Percentiles rank a stretch among this genome's conserved stretches.
Conservation (phyloP, 495 filamentous ascomycete genomes). For the Daldinia concentrica region DNA sequence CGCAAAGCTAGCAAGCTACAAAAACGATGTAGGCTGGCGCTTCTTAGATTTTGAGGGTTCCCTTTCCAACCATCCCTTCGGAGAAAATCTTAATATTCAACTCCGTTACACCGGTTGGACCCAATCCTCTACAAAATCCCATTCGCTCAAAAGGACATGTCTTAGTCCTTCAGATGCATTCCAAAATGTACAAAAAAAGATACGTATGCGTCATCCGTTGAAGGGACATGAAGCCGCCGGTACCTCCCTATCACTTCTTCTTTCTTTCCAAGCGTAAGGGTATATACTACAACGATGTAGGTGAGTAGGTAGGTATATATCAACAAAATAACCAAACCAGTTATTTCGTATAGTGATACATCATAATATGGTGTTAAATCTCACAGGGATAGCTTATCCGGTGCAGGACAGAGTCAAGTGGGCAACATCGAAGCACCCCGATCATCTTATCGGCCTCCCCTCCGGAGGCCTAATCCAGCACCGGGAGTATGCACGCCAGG, state of each 20-base stretch:
- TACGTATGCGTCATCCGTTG: constrained; percentile 34
- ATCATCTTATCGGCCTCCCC: constrained; percentile 36
- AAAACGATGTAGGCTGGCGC: constrained; percentile 6
- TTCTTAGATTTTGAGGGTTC: neutral
- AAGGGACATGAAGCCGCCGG: constrained; percentile 4
- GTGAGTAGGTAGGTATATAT: constrained; percentile 24
- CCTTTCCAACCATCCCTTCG: constrained; percentile 9
- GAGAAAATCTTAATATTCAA: constrained; percentile 3
- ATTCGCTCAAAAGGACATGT: constrained; percentile 22
- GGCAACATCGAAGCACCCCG: neutral
- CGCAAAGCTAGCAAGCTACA: constrained; percentile 16
- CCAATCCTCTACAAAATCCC: constrained; percentile 25
- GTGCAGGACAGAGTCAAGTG: neutral
- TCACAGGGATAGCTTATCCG: neutral
- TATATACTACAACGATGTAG: constrained; percentile 33
- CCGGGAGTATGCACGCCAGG: constrained; percentile 40
- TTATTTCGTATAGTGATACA: constrained; percentile 15
- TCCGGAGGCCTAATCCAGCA: constrained; percentile 35
- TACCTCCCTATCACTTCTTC: constrained; percentile 1
- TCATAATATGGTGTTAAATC: constrained; percentile 4
- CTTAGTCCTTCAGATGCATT: constrained; percentile 25
- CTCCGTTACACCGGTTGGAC: constrained; percentile 16
- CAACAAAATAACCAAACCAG: constrained; percentile 20
- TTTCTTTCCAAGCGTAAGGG: neutral
- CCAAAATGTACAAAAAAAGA: constrained; percentile 30